phyloP scores from a whole-genome alignment of 1,139 yeast species.

The Hansenula sp. region DNA sequence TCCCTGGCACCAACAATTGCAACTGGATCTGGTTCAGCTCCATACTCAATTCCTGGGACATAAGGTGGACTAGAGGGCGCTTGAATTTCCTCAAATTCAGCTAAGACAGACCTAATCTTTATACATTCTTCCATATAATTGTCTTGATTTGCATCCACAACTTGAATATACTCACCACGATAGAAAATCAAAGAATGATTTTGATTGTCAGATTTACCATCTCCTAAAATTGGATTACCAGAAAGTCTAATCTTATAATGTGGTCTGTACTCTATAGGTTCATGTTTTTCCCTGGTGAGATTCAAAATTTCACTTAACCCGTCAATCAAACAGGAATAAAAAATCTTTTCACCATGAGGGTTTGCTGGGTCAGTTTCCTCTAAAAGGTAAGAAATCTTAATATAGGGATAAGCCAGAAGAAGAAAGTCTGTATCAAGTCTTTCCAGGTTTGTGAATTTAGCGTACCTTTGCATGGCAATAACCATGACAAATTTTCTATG shows the following conservation, averaged over 20 bases:
- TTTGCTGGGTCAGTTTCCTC: constrained; percentile 36
- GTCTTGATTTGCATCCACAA: constrained; percentile 86
- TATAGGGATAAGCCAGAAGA: constrained; percentile 57
- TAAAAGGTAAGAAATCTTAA: constrained; percentile 58
- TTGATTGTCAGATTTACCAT: constrained; percentile 87
- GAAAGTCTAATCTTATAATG: constrained; percentile 58
- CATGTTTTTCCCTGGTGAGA: constrained; percentile 30
- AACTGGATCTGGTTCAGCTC: constrained; percentile 45
- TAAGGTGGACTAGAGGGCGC: constrained; percentile 37
- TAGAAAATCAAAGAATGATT: constrained; percentile 73
- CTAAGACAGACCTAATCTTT: constrained; percentile 70
- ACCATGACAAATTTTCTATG: constrained; percentile 62
- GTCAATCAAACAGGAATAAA: constrained; percentile 64
- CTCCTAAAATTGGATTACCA: constrained; percentile 87
- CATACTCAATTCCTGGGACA: constrained; percentile 39
- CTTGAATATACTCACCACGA: constrained; percentile 85
- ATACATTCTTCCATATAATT: constrained; percentile 83
- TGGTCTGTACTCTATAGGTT: constrained; percentile 24
- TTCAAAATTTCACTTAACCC: constrained; percentile 25
- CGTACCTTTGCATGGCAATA: constrained; percentile 68
- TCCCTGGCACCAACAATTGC: constrained; percentile 90
- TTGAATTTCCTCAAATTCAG: constrained; percentile 69
- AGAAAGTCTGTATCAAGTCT: constrained; percentile 51
- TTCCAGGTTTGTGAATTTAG: constrained; percentile 49
- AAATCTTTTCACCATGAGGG: constrained; percentile 30